phyloP scores from a whole-genome alignment of 257 asterid species.

The Fraxinus quadrangulata region DNA sequence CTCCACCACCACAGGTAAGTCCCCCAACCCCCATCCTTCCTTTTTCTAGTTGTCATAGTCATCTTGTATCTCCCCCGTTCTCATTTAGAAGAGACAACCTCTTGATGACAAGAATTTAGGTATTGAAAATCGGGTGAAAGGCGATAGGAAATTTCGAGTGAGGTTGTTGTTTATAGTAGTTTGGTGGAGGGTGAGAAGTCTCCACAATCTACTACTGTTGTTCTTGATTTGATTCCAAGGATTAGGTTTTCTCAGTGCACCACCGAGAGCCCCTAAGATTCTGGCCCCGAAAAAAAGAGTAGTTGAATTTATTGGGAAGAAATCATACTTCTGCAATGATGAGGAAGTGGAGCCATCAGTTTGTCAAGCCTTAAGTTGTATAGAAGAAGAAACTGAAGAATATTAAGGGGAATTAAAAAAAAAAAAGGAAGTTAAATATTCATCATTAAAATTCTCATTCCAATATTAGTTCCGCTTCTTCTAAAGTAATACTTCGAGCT shows the following conservation, averaged over 20 bases:
- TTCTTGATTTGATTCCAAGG: slow-evolving; percentile 62
- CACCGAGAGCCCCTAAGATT: slow-evolving; percentile 71
- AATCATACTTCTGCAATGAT: slow-evolving; percentile 49
- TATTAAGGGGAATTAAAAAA: not conserved
- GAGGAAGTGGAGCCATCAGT: slow-evolving; percentile 46
- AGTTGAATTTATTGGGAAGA: slow-evolving; percentile 71
- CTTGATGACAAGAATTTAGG: slow-evolving; percentile 36
- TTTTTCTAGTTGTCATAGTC: no score
- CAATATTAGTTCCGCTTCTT: slow-evolving; percentile 27
- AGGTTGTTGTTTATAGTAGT: slow-evolving; percentile 62
- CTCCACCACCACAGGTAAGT: no score
- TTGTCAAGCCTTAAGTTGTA: slow-evolving; percentile 64
- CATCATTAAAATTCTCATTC: not conserved
- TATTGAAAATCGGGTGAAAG: slow-evolving; percentile 62
- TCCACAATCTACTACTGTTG: slow-evolving; percentile 33
- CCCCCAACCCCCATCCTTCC: no score
- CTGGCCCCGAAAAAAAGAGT: slow-evolving; percentile 88
- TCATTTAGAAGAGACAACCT: no score
- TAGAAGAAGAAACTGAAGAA: slow-evolving; percentile 49
- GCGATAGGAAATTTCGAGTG: slow-evolving; percentile 84
- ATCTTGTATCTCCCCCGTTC: no score
- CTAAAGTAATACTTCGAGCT: slow-evolving; percentile 14
- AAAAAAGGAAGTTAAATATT: no score
- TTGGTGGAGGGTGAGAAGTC: slow-evolving; percentile 48
- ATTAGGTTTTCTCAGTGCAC: slow-evolving; percentile 49